Base-by-base conservation (phyloP, 768 basidiomycete species). In the Lactarius sanguifluus region DNA sequence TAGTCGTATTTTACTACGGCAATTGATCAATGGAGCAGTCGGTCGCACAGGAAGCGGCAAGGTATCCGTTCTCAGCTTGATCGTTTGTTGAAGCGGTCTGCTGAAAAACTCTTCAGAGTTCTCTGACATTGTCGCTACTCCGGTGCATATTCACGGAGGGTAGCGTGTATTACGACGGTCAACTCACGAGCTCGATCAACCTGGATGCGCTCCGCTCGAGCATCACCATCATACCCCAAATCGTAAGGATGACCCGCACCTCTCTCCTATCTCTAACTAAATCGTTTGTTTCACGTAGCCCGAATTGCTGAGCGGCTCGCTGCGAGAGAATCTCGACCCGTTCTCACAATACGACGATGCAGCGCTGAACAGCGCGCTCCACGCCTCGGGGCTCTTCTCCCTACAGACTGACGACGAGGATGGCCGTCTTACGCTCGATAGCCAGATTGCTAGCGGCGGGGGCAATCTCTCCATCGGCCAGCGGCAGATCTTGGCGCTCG, bases 31-130 rank as follows among this genome's bases (percentile, higher is more conserved):
- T 6, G 5, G 6, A 47, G 16, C 28, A 82, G 84, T 87, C 40
- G 86, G 86, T 4, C 75, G 85, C n/a, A 88, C 86, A 3, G 86
- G 86, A 15, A 83, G 82, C 71, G 86, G 86, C 54, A 82, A 82
- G 75, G 78, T 78, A 59, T 25, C 13, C 20, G 6, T 30, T 20
- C 52, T 43, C 34, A 16, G 34, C n/a, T 55, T 73, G 60, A 18
- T 67, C 64, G 16, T 62, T 45, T n/a, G 58, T 64, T 54, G 43
- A 34, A 47, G 40, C 16, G 5, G 23, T 2, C 5, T 40, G 34
- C 43, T 30, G 8, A 25, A 20, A 23, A 23, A 3, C 18, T 10
- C 38, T 3, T 15, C 70, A 82, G 80, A 82, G 81, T 62, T 81
- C 81, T 7, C 66, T 84, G 68, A 85, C 84, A 1, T 74, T 87